These are phyloP conservation scores for Hamigera avellanea DNA, from an alignment of 495 filamentous ascomycete species.

Conservation along the genomic window DNA sequence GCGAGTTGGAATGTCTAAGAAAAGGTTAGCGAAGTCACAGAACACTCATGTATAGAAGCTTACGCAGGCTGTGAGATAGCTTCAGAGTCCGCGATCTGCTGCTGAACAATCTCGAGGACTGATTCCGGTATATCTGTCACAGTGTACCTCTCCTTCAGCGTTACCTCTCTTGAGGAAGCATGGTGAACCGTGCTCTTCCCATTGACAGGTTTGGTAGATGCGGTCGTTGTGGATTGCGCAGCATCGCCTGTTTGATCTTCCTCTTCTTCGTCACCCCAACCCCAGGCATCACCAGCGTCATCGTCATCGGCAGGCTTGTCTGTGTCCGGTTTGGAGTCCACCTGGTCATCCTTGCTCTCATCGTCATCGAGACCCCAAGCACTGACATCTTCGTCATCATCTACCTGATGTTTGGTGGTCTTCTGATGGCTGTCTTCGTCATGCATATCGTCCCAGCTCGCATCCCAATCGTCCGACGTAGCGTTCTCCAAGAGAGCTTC, in stretches of 20 bases:
- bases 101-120: conserved; percentile 57
- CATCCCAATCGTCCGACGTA: conserved; percentile 63
- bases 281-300: conserved; percentile 54
- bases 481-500: conserved; percentile 45
- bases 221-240: conserved; percentile 7
- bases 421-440: conserved; percentile 26
- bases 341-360: conserved; percentile 13
- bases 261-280: conserved; percentile 55
- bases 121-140: conserved; percentile 75
- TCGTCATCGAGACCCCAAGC: conserved; percentile 55
- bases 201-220: conserved; percentile 8
- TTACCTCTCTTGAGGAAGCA: conserved; percentile 47
- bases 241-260: conserved; percentile 12
- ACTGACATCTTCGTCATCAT: conserved; percentile 52
- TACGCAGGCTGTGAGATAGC: conserved; percentile 45
- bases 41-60: conserved; percentile 10
- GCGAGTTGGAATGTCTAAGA: conserved; percentile 31
- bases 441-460: conserved; percentile 56
- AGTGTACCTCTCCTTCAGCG: conserved; percentile 74
- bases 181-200: conserved; percentile 6
- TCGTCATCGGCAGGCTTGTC: conserved; percentile 18
- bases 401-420: conserved; percentile 7
- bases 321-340: conserved; percentile 10
- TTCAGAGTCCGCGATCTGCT: conserved; percentile 59
- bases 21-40: conserved; percentile 13